Conservation (phyloP, 257 asterid species). For the Euphrasia confusa region DNA sequence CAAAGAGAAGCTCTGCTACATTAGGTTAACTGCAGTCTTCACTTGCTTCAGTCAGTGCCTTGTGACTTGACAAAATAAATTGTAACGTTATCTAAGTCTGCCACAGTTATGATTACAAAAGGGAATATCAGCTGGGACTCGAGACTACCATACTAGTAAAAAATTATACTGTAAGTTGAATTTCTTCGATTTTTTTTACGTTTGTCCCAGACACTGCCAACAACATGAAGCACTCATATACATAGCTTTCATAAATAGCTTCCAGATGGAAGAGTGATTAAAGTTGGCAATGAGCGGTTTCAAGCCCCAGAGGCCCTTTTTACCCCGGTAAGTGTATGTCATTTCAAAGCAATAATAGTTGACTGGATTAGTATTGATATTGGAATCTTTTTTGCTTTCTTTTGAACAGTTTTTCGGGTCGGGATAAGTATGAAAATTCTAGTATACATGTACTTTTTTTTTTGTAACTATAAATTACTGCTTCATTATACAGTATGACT, state of each 20-base stretch:
- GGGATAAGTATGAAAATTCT: constrained; percentile 2
- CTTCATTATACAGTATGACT: constrained; percentile 18
- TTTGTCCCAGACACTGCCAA: constrained; percentile 11
- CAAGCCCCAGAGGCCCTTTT: constrained; percentile 99
- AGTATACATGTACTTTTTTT: not conserved
- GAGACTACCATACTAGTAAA: constrained; percentile 95
- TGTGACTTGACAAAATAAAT: not conserved
- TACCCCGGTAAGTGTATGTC: constrained; percentile 64
- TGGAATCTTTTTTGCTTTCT: constrained; percentile 2
- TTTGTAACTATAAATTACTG: constrained; percentile 4
- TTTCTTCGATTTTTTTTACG: constrained; percentile 10
- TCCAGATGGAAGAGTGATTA: constrained; percentile 97
- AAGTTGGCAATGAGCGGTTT: constrained; percentile 93
- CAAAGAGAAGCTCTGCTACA: constrained; percentile 95
- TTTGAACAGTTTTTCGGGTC: not conserved
- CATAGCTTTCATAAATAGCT: constrained; percentile 44
- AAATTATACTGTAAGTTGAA: constrained; percentile 82
- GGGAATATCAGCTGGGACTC: constrained; percentile 97
- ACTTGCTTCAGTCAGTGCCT: constrained; percentile 11
- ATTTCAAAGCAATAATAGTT: constrained; percentile 18
- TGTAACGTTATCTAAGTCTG: constrained; percentile 18
- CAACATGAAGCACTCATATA: constrained; percentile 23
- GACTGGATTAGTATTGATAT: not conserved
- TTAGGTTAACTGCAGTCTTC: constrained; percentile 47
- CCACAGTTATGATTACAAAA: constrained; percentile 86